phyloP scores from a whole-genome alignment of 2,329 filamentous ascomycete species.

The Tolypocladium ovalisporum region DNA sequence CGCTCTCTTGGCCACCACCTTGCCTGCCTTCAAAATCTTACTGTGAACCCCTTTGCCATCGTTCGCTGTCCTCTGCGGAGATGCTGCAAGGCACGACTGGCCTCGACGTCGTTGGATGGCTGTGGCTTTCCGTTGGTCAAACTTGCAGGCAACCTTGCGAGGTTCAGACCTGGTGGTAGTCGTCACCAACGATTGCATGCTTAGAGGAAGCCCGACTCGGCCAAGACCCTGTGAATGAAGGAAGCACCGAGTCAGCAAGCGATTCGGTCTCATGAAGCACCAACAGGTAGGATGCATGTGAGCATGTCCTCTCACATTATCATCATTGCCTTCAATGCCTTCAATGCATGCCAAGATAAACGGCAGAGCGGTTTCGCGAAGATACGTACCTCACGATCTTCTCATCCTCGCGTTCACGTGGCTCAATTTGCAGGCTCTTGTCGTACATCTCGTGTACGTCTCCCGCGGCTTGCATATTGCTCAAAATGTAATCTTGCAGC shows the following conservation, averaged over 20 bases:
- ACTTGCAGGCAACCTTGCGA: neutral
- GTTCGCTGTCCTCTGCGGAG: neutral
- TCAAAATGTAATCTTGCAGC: slow-evolving; percentile 91
- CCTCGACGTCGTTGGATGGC: neutral
- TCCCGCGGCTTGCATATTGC: slow-evolving; percentile 88
- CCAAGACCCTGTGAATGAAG: slow-evolving; percentile 36
- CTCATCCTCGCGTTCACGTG: slow-evolving; percentile 92
- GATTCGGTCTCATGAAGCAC: neutral
- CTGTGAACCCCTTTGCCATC: neutral
- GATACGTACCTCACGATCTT: slow-evolving; percentile 90
- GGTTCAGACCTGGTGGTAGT: neutral
- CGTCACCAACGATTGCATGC: slow-evolving; percentile 2
- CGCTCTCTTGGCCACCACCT: too few species aligned
- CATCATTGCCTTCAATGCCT: neutral
- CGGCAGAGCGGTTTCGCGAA: slow-evolving; percentile 14
- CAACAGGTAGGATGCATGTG: slow-evolving; percentile 2
- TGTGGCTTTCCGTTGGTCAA: neutral
- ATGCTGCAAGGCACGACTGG: neutral
- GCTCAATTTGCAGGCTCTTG: slow-evolving; percentile 86
- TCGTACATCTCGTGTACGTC: slow-evolving; percentile 99
- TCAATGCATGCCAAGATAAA: slow-evolving; percentile 7
- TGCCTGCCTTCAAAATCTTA: neutral
- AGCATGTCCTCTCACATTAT: neutral
- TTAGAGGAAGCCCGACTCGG: slow-evolving; percentile 51
- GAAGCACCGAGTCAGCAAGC: neutral